Evolutionary conservation across 2,329 filamentous ascomycete genomes (phyloP), one percentile per base, ranked within the genome.

Genomic region (Xylariaceae sp.): DNA sequence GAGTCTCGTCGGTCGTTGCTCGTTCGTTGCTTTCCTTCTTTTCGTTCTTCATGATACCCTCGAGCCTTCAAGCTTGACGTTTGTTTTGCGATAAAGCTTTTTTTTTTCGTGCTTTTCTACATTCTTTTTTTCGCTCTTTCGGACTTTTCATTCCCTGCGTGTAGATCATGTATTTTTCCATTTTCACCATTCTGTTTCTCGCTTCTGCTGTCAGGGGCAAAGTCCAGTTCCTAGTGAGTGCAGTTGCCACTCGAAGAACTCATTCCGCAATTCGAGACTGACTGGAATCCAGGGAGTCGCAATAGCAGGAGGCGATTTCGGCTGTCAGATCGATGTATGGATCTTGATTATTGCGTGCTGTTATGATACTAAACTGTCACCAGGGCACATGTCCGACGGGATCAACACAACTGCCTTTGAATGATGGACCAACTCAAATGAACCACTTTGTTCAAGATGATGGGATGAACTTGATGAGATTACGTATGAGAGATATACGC

Each of bases 401-500:
- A 13, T 69, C 66, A 0, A 62, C 67, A 14, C 67, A 71, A 43
- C 62, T 75, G 28, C 72, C 71, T 10, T 54, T 72, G 59, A 56
- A 45, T 39, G 51, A 71, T 50, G 79, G 76, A 11, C 67, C 71
- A 3, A 71, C 63, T 3, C 79, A 82, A 60, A 82, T 83, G 73
- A 69, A 77, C 48, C 81, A 84, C 60, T 84, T 83, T 56, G 70
- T 75, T 48, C 72, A 72, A 13, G 73, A 79, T 42, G 75, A 80
- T 60, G 71, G 73, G 44, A 69, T 84, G 48, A 84, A 83, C 61
- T 69, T 80, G 36, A 78, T 83, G 65, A 76, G 81, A 36, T 70
- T 86, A 9, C 80, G 73, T 60, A 69, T 64, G 42, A 7, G 40
- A 19, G 5, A n/a, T 7, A 28, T 4, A 28, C 22, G 5, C 31